phyloP scores from a whole-genome alignment of 805 yeast genomes.

The Metschnikowia gelsemii region DNA sequence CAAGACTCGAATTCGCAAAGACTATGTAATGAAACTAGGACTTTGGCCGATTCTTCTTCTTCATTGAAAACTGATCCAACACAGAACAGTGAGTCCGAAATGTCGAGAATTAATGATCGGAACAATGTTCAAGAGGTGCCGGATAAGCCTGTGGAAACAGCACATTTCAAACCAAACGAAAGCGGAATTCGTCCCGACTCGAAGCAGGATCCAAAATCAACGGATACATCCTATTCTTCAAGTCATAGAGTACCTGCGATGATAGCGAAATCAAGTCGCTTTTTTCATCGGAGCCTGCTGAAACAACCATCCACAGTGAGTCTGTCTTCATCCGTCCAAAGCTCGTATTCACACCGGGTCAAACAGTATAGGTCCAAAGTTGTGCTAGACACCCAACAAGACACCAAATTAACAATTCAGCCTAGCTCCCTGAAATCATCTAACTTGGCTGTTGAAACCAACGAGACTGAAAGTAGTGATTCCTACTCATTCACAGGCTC shows the following conservation, averaged over 20 bases:
- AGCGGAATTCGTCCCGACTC: background rate
- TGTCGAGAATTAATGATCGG: too few species aligned
- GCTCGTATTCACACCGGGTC: conserved; percentile 35
- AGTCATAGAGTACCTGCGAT: conserved; percentile 13
- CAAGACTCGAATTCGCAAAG: background rate
- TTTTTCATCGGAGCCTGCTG: conserved; percentile 15
- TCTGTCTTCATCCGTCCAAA: conserved; percentile 15
- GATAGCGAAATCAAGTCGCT: conserved; percentile 18
- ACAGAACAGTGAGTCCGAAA: background rate
- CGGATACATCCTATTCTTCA: background rate
- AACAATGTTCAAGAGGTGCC: background rate
- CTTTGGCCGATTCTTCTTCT: background rate
- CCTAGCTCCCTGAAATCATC: background rate
- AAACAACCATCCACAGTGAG: background rate
- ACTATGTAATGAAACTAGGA: background rate
- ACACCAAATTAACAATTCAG: background rate
- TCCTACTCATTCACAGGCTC: background rate
- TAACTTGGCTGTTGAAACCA: background rate
- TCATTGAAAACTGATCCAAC: background rate
- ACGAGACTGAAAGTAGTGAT: conserved; percentile 1
- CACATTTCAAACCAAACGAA: background rate
- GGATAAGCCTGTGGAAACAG: background rate
- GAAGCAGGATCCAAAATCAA: background rate
- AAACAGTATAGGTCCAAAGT: conserved; percentile 29
- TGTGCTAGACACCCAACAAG: background rate